Evolutionary conservation across 2,329 filamentous ascomycete species (phyloP), one percentile per base, ranked within the genome.

Genomic region (Talaromyces funiculosus): DNA sequence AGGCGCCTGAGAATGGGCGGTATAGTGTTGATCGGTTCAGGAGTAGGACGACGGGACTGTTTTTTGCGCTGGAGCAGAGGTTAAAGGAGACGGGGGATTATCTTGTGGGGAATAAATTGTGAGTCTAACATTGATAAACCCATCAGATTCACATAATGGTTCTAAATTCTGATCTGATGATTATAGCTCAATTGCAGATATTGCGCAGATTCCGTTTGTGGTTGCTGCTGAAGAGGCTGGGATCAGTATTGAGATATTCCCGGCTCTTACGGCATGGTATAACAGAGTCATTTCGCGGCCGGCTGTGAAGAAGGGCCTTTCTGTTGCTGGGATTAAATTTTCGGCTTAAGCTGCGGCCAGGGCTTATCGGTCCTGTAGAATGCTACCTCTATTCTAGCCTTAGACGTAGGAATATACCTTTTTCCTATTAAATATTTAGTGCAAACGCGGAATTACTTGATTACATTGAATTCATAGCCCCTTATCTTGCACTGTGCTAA

Each of bases 101-200:
- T 55, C 53, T 55, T 4, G 53, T 55, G 33, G 53, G 53, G 24
- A 22, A 55, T 29, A 55, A 55, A 55, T 55, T 55, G 53, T 55
- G n/a, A 3, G 51, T 24, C 9, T 14, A 6, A 10, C 12, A 8
- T 31, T 31, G 6, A 7, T 3, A 1, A 3, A 33, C 12, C 31
- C n/a, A 22, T 22, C 9, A 22, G 18, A 3, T 12, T 22, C 4
- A n/a, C n/a, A n/a, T n/a, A n/a, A n/a, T 20, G 18, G 40, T 6
- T 22, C 22, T 10, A 3, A 22, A 42, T 8, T 33, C 8, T 42
- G 18, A 3, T 42, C 18, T 22, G 47, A 20, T 38, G 33, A 29
- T 26, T 26, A 42, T 22, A 55, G 53, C 24, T 55, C 53, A 18
- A 29, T 55, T 18, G 53, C 35, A 14, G 53, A 55, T 35, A 55